Evolutionary conservation across 352 stramenopile species (phyloP), one percentile per base, ranked within the genome.

Genomic region (Thalassiosira hispida): DNA sequence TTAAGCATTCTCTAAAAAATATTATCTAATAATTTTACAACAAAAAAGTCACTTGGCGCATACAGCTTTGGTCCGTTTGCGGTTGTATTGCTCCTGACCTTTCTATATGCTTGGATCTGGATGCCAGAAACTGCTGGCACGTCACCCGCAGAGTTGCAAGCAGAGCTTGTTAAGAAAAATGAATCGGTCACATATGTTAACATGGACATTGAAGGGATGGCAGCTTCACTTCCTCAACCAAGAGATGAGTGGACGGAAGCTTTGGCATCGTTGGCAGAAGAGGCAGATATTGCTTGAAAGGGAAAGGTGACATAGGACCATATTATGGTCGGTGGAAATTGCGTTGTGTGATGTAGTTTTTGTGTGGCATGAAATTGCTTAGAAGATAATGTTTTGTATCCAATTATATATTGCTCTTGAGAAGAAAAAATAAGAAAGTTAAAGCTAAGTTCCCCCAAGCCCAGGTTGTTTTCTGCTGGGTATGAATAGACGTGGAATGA

Each of bases 41-140:
- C 8, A 8, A 38, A 38, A 38, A 18, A 42, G n/a, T 16, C 6
- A 3, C 77, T 98, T 51, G 94, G 91, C 20, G 82, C 95, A 33
- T 97, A 95, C 81, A 95, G 90, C 27, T 98, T 98, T 78, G 89
- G 91, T 65, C 96, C 96, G 25, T 98, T 98, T 81, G 87, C 90
- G 42, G 79, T 90, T 16, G 86, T 95, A 22, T 86, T 98, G 47
- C 83, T 93, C n/a, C 60, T 94, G 12, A 80, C 88, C 2, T 90
- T 88, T 63, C n/a, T 86, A 1, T 98, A 96, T 83, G 90, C 89
- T 1, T 79, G 95, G 52, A 93, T 94, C 70, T 95, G 95, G 69
- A 84, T 98, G 31, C 96, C 96, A n/a, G 96, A 98, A 84, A 98
- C 96, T 31, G 95, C 97, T 84, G 90, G 89, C 25, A 91, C 79